Conservation (phyloP, 2,329 filamentous ascomycete genomes). For the Paradendryphiella salina region DNA sequence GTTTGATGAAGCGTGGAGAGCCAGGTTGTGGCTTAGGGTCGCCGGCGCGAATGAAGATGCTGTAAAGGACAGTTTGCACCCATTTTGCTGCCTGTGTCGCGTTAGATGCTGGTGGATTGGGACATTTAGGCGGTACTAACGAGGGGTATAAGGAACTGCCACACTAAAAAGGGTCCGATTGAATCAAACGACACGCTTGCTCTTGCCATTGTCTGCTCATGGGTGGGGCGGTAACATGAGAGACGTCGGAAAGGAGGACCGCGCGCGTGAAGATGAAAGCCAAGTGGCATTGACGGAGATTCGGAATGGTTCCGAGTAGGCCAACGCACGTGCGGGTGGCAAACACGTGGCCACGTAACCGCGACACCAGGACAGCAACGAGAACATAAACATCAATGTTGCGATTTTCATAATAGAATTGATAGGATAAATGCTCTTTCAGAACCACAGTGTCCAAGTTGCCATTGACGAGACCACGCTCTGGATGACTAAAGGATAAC, state of each 20-base stretch:
- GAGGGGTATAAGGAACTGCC: constrained; percentile 44
- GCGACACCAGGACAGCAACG: not conserved
- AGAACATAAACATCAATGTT: too few relatives aligned
- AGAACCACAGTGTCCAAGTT: too few relatives aligned
- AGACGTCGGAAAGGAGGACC: not conserved
- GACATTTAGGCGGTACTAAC: constrained; percentile 14
- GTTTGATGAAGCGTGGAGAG: constrained; percentile 67
- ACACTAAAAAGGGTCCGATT: constrained; percentile 38
- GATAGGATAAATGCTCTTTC: too few relatives aligned
- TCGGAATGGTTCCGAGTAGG: constrained; percentile 15
- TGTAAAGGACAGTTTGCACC: constrained; percentile 80
- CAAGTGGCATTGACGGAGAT: constrained; percentile 13
- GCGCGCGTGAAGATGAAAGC: not conserved
- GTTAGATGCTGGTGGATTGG: constrained; percentile 17
- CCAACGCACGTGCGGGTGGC: constrained; percentile 9
- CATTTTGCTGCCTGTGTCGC: constrained; percentile 36
- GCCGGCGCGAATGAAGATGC: constrained; percentile 85
- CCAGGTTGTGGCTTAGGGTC: constrained; percentile 73
- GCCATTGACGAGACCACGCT: too few relatives aligned
- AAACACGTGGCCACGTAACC: not conserved
- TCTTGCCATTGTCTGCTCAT: constrained; percentile 25
- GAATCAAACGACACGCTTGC: constrained; percentile 38
- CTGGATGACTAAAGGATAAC: too few relatives aligned
- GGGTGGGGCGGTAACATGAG: not conserved
- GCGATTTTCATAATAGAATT: too few relatives aligned